Conservation (phyloP, 306 rosid species). For the Glycine latifolia region DNA sequence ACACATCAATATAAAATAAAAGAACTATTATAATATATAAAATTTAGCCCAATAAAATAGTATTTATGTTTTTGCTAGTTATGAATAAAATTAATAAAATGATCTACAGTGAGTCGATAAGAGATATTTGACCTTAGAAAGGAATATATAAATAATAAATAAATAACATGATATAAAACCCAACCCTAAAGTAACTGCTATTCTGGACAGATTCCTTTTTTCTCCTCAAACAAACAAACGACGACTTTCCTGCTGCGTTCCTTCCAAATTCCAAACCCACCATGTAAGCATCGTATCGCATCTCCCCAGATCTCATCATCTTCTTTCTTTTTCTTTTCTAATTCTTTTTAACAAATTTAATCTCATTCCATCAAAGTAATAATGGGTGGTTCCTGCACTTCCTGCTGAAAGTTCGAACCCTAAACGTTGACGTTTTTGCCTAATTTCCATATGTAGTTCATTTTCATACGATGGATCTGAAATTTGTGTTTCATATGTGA, state of each 20-base stretch:
- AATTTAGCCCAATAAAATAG: no score
- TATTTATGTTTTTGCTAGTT: no score
- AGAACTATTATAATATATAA: no score
- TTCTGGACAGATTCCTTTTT: neutral
- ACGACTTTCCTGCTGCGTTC: slow-evolving; percentile 11
- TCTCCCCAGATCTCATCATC: slow-evolving; percentile 33
- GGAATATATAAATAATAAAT: neutral
- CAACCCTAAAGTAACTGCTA: neutral
- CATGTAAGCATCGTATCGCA: neutral
- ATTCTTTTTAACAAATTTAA: neutral
- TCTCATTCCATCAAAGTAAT: neutral
- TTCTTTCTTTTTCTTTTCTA: neutral
- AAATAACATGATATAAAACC: neutral
- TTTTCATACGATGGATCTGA: slow-evolving; percentile 9
- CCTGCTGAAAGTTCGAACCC: neutral
- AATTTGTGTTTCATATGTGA: neutral
- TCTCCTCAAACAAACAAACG: neutral
- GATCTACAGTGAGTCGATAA: no score
- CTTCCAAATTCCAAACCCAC: neutral
- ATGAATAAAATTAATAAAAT: no score
- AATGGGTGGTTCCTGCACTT: neutral
- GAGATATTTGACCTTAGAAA: no score
- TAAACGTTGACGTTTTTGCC: neutral
- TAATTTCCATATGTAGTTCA: slow-evolving; percentile 11
- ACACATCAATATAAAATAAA: no score